Conservation (phyloP, 768 basidiomycete species). For the Podaxis sp. region DNA sequence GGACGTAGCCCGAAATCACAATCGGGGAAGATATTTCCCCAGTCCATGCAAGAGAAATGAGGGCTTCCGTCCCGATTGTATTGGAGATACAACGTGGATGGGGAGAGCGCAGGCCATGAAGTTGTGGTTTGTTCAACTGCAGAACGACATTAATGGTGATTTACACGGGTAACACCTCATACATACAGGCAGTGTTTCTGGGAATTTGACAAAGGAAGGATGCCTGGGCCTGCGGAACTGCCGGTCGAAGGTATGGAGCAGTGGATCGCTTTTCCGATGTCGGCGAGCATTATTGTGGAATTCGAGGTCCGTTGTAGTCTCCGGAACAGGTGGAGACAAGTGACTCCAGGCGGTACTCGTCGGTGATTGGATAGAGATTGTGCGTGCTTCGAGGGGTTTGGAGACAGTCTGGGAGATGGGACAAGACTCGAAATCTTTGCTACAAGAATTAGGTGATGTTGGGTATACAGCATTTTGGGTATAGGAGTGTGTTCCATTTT, state of each 20-base stretch:
- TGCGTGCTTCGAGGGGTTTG: neutral
- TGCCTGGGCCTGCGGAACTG: neutral
- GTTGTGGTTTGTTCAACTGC: conserved; percentile 1
- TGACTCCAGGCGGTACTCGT: neutral
- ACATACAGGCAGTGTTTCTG: conserved; percentile 10
- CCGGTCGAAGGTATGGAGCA: neutral
- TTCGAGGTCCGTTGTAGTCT: neutral
- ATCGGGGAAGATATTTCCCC: conserved; percentile 22
- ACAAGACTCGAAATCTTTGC: too few relatives aligned
- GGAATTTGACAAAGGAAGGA: conserved; percentile 4
- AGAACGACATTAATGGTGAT: neutral
- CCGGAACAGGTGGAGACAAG: neutral
- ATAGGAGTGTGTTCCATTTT: neutral
- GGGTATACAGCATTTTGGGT: conserved; percentile 6
- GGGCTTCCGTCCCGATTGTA: conserved; percentile 27
- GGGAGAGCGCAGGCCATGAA: conserved; percentile 16
- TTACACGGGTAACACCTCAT: neutral
- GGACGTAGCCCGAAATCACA: conserved; percentile 15
- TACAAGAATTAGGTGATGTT: too few relatives aligned
- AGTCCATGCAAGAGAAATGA: conserved; percentile 32
- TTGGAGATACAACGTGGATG: conserved; percentile 23
- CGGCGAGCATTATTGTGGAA: neutral
- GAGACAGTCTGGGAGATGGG: neutral
- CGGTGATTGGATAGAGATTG: neutral
- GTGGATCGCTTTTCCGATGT: neutral